Percentiles rank a stretch among this genome's conserved stretches.
These are phyloP conservation scores for Haematococcus sp. DNA, from an alignment of 139 green algal species.

Conservation along the genomic window DNA sequence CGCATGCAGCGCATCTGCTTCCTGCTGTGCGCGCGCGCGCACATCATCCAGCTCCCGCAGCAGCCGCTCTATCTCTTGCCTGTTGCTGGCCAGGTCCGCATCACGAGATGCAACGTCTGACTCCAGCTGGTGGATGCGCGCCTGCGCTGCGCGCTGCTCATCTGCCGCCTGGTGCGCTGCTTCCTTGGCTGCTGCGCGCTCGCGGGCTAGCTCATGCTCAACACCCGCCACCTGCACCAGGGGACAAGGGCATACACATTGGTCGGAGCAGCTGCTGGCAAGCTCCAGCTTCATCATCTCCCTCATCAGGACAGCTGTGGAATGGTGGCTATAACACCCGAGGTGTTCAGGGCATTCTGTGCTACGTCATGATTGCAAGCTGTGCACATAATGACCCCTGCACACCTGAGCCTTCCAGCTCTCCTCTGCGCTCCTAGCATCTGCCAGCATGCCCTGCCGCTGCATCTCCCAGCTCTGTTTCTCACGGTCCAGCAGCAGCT, in stretches of 20 bases:
- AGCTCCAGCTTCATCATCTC: too few relatives aligned
- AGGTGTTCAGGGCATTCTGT: too few relatives aligned
- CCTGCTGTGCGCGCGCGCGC: background rate
- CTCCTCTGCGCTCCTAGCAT: slow-evolving; percentile 13
- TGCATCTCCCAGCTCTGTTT: slow-evolving; percentile 22
- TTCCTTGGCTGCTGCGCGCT: slow-evolving; percentile 25
- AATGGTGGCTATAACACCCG: too few relatives aligned
- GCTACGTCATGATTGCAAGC: too few relatives aligned
- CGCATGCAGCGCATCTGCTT: slow-evolving; percentile 4
- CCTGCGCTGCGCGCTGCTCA: slow-evolving; percentile 3
- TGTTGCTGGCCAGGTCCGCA: background rate
- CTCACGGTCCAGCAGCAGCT: background rate
- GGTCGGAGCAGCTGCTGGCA: too few relatives aligned
- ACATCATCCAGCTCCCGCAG: slow-evolving; percentile 8
- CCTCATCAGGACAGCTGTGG: too few relatives aligned
- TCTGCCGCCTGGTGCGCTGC: slow-evolving; percentile 21
- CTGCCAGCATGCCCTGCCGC: slow-evolving; percentile 9
- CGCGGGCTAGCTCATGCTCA: slow-evolving; percentile 35
- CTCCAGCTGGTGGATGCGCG: slow-evolving; percentile 3
- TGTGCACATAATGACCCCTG: too few relatives aligned
- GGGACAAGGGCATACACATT: too few relatives aligned
- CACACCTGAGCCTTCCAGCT: slow-evolving; percentile 34
- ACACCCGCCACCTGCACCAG: slow-evolving; percentile 11
- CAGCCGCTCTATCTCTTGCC: slow-evolving; percentile 10
- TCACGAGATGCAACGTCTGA: background rate